phyloP scores from a whole-genome alignment of 225 moss, liverwort and hornwort species.

The Thuidium tamariscinum region DNA sequence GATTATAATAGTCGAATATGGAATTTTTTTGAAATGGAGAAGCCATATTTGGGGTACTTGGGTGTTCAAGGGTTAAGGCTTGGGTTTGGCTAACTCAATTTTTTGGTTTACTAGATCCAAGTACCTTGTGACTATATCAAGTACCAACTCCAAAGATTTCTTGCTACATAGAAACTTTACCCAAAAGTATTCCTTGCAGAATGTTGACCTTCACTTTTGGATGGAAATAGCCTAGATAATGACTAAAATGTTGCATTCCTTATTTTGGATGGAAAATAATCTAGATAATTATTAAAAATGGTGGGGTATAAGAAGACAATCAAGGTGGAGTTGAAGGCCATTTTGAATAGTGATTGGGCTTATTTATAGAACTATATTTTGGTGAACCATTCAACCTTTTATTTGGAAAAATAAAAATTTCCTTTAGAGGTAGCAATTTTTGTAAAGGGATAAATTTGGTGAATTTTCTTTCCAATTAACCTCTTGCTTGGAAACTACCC shows the following conservation, averaged over 20 bases:
- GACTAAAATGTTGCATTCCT: neutral
- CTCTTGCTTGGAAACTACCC: neutral
- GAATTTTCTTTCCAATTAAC: neutral
- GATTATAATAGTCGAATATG: no score
- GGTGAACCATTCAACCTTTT: neutral
- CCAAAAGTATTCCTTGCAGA: accelerated
- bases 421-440: neutral
- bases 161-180: no score
- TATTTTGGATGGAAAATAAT: neutral
- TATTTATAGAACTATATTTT: neutral
- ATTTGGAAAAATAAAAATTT: no score
- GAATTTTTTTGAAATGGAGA: no score
- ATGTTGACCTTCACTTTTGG: neutral
- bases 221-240: neutral
- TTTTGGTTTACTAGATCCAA: no score
- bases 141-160: neutral
- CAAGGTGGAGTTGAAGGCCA: neutral
- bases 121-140: neutral
- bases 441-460: neutral
- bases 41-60: no score
- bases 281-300: neutral
- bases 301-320: neutral
- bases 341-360: neutral
- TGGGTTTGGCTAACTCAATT: neutral
- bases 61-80: no score